Evolutionary conservation across 495 filamentous ascomycete genomes (phyloP), one percentile per base, ranked within the genome.

Genomic region (Umbilicaria muhlenbergii): DNA sequence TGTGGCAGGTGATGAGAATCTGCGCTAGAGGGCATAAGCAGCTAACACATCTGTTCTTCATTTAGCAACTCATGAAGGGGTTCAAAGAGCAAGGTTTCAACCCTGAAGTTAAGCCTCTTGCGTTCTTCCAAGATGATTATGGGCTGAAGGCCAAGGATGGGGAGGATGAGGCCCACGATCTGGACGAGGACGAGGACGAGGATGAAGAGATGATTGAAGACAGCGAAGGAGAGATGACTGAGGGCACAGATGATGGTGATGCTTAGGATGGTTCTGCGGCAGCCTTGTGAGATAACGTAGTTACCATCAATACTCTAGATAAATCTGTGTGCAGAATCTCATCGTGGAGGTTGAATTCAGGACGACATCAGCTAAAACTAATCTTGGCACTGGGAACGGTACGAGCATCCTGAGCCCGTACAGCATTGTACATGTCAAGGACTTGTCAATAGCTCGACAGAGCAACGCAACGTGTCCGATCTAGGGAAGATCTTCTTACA

Each of bases 101-200:
- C 48, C 80, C 83, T 0, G 67, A 81, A 43, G 68, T 86, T 19
- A 78, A 82, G 52, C 55, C 74, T n/a, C 66, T 96, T 37, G 75
- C 78, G 42, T 73, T 77, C 43, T 96, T 93, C 58, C 76, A 92
- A 57, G 86, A 94, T 52, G 85, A 86, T 58, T 98, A 98, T 60
- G 91, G 89, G 5, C 59, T 95, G 21, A 73, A 82, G 60, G 69
- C 61, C 10, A 78, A 70, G n/a, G 77, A 75, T 3, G 80, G 73
- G 2, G 78, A 81, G 14, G 78, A 73, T 0, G 73, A 80, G 4
- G 77, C 77, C 0, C 75, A 77, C 0, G 75, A 74, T 0, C 75
- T 77, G 0, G 77, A 83, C 0, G 77, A 77, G 0, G 76, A 76
- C 0, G 19, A 21, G 0, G 69, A 75, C 0, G 73, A 71, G 1